phyloP scores from a whole-genome alignment of 2,329 filamentous ascomycete species.

The Penicillium sp. region DNA sequence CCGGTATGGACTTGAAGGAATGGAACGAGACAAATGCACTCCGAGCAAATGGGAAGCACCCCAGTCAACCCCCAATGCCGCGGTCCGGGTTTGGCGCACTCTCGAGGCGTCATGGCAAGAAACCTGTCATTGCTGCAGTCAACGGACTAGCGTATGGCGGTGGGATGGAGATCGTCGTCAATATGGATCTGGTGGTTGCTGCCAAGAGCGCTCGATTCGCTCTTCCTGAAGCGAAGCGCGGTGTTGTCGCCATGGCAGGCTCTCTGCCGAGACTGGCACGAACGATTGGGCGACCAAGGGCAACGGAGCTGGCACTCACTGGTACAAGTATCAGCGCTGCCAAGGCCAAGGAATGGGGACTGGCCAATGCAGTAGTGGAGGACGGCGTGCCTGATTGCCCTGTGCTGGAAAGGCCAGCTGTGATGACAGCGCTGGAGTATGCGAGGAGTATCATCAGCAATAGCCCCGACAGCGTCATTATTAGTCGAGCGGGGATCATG shows the following conservation, averaged over 20 bases:
- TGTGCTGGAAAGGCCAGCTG: slow-evolving; percentile 14
- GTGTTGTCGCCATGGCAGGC: slow-evolving; percentile 19
- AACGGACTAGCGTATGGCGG: slow-evolving; percentile 16
- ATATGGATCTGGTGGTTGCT: slow-evolving; percentile 17
- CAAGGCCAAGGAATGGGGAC: slow-evolving; percentile 14
- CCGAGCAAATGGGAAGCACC: slow-evolving; percentile 11
- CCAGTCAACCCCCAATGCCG: slow-evolving; percentile 13
- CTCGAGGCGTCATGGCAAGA: slow-evolving; percentile 15
- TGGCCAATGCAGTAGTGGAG: slow-evolving; percentile 15
- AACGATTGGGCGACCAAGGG: slow-evolving; percentile 14
- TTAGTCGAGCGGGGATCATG: slow-evolving; percentile 16
- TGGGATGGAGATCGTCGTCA: slow-evolving; percentile 16
- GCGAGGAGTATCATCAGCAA: slow-evolving; percentile 14
- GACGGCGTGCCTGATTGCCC: slow-evolving; percentile 7
- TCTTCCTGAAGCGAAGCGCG: slow-evolving; percentile 15
- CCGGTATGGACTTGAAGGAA: slow-evolving; percentile 17
- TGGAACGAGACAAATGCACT: slow-evolving; percentile 14
- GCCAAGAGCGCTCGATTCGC: slow-evolving; percentile 12
- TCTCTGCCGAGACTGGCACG: slow-evolving; percentile 15
- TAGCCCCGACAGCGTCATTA: slow-evolving; percentile 18
- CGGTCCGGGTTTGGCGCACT: slow-evolving; percentile 16
- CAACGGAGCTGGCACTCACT: slow-evolving; percentile 14
- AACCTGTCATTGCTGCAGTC: slow-evolving; percentile 15
- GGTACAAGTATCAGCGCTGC: slow-evolving; percentile 12
- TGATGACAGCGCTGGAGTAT: slow-evolving; percentile 11